Conservation (phyloP, 306 rosid genomes). For the Medicago ruthenica region DNA sequence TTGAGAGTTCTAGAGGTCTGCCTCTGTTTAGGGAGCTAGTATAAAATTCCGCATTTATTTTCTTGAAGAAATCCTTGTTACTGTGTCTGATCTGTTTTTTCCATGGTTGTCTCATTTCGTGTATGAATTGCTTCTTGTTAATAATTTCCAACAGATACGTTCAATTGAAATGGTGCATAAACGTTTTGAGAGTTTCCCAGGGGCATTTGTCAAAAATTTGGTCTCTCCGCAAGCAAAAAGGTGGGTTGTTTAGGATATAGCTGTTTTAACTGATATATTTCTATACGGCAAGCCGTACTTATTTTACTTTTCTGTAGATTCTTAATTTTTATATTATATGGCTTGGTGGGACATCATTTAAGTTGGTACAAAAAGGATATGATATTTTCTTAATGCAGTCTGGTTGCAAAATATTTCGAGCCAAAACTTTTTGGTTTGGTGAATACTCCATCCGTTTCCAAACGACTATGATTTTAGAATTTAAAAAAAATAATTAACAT, state of each 20-base stretch:
- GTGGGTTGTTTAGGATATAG: constrained; percentile 45
- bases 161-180: constrained; percentile 96
- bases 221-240: constrained; percentile 69
- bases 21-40: not conserved
- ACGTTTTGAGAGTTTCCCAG: constrained; percentile 97
- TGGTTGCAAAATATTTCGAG: constrained; percentile 12
- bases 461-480: no score
- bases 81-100: not conserved
- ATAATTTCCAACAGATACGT: constrained; percentile 75
- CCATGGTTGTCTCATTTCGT: constrained; percentile 22
- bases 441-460: not conserved
- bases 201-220: constrained; percentile 78
- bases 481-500: no score
- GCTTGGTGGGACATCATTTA: not conserved
- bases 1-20: not conserved
- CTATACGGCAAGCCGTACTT: not conserved
- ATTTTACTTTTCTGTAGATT: not conserved
- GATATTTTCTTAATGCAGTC: constrained; percentile 5
- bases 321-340: constrained; percentile 7
- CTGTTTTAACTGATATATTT: constrained; percentile 26
- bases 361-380: not conserved
- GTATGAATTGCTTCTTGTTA: constrained; percentile 31
- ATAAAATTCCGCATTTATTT: constrained; percentile 15
- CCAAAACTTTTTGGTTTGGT: not conserved
- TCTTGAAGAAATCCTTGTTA: not conserved